A percentile compares a stretch with the other conserved stretches of the same genome.
phyloP scores from a whole-genome alignment of 1,139 yeast genomes.

The Nakaseomyces kungkrabaensis region DNA sequence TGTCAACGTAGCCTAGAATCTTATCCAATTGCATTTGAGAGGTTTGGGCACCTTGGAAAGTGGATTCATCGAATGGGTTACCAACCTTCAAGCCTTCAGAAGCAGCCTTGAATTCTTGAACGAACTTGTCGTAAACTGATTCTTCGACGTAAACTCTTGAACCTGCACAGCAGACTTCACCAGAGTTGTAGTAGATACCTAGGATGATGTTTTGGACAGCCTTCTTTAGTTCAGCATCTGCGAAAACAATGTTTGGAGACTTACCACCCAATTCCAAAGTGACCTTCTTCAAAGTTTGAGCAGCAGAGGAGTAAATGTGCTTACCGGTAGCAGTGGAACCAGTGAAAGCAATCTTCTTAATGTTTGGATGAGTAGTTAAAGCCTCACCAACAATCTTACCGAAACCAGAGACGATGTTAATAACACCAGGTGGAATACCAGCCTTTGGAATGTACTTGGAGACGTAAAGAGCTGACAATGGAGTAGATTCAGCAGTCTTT shows the following conservation, averaged over 20 bases:
- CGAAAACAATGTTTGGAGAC: slow-evolving; percentile 50
- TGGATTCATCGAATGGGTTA: slow-evolving; percentile 48
- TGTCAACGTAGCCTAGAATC: slow-evolving; percentile 46
- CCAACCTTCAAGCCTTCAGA: slow-evolving; percentile 44
- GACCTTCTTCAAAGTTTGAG: slow-evolving; percentile 45
- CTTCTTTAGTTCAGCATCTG: slow-evolving; percentile 42
- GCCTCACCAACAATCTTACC: slow-evolving; percentile 54
- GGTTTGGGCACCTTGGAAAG: slow-evolving; percentile 57
- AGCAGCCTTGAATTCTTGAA: slow-evolving; percentile 38
- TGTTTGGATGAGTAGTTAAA: slow-evolving; percentile 40
- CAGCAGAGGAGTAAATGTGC: slow-evolving; percentile 44
- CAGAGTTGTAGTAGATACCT: slow-evolving; percentile 48
- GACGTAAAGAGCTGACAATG: slow-evolving; percentile 47
- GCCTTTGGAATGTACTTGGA: slow-evolving; percentile 42
- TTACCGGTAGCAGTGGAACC: slow-evolving; percentile 57
- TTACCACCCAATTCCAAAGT: slow-evolving; percentile 58
- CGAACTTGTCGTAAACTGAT: slow-evolving; percentile 42
- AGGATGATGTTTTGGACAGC: slow-evolving; percentile 38
- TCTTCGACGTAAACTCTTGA: slow-evolving; percentile 53
- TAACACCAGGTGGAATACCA: slow-evolving; percentile 50
- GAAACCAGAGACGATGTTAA: slow-evolving; percentile 48
- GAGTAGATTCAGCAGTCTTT: slow-evolving; percentile 54
- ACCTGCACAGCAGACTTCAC: slow-evolving; percentile 62
- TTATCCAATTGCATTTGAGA: slow-evolving; percentile 45
- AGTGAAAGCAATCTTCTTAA: slow-evolving; percentile 51